These are phyloP conservation scores for Powellomyces hirtus DNA, from an alignment of 192 early-diverging fungal genomes.

Conservation along the genomic window DNA sequence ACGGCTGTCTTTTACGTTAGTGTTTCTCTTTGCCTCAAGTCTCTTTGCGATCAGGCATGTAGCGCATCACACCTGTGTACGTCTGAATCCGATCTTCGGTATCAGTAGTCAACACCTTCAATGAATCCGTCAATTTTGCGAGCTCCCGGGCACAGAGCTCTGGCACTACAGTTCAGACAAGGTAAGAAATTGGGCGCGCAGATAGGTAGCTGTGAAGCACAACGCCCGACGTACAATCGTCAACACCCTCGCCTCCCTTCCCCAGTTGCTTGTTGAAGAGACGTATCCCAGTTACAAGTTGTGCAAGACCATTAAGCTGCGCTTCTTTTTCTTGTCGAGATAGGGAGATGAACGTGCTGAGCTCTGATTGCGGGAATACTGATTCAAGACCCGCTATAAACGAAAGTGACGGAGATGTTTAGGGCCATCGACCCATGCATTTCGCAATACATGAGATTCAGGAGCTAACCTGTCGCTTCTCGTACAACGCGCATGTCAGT, in stretches of 20 bases:
- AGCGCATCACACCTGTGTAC: conserved; percentile 34
- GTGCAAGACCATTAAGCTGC: conserved; percentile 56
- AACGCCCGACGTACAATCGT: conserved; percentile 38
- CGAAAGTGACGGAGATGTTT: no score
- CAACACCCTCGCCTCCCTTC: conserved; percentile 59
- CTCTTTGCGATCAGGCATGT: neutral
- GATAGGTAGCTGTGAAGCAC: no score
- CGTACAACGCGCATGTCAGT: conserved; percentile 58
- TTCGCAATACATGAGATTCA: neutral
- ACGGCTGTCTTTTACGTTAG: conserved; percentile 22
- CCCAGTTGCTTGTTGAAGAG: conserved; percentile 61
- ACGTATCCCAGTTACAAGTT: conserved; percentile 59
- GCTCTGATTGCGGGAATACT: conserved; percentile 60
- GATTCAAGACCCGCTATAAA: conserved; percentile 58
- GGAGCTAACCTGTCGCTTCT: conserved; percentile 53
- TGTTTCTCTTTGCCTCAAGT: neutral
- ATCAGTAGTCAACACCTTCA: conserved; percentile 31
- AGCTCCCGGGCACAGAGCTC: conserved; percentile 44
- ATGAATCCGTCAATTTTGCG: conserved; percentile 24
- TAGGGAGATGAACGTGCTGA: conserved; percentile 52
- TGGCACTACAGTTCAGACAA: conserved; percentile 32
- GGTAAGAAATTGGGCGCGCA: no score
- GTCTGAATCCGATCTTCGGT: conserved; percentile 46
- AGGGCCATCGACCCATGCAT: no score
- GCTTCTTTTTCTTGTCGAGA: conserved; percentile 54